These are phyloP conservation scores for Cyclotella sp. DNA, from an alignment of 108 stramenopile genomes.

Conservation along the genomic window DNA sequence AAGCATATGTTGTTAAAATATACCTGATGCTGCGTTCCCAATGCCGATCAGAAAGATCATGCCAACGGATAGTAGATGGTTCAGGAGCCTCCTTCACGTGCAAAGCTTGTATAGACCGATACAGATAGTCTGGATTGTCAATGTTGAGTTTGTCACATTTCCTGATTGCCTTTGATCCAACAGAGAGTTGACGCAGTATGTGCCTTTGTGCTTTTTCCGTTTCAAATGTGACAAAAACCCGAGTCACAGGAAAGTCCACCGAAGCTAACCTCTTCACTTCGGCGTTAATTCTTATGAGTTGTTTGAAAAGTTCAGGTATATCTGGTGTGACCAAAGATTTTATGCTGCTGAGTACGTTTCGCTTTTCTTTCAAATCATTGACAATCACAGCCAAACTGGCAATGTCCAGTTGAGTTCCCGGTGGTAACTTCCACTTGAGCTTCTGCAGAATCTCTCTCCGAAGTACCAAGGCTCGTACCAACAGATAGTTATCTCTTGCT, in stretches of 20 bases:
- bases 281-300: not conserved
- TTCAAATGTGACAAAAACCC: conserved; percentile 4
- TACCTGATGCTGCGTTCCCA: not conserved
- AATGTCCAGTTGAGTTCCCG: not conserved
- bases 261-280: not conserved
- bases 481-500: not conserved
- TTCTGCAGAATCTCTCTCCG: not conserved
- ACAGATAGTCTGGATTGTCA: not conserved
- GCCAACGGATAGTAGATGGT: conserved; percentile 5
- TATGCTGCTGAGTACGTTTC: not conserved
- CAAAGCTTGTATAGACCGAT: not conserved
- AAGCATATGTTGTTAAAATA: not conserved
- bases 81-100: not conserved
- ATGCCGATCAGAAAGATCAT: not conserved
- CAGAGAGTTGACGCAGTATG: not conserved
- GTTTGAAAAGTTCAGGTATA: conserved; percentile 1
- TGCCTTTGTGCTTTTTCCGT: conserved; percentile 1
- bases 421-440: not conserved
- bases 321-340: not conserved
- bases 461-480: not conserved
- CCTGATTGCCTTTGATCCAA: not conserved
- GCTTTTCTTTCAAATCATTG: not conserved
- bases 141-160: not conserved
- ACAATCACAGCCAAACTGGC: not conserved
- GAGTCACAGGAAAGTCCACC: conserved; percentile 3